phyloP scores from a whole-genome alignment of 2,329 filamentous ascomycete genomes.

The Aspergillus brasiliensis region DNA sequence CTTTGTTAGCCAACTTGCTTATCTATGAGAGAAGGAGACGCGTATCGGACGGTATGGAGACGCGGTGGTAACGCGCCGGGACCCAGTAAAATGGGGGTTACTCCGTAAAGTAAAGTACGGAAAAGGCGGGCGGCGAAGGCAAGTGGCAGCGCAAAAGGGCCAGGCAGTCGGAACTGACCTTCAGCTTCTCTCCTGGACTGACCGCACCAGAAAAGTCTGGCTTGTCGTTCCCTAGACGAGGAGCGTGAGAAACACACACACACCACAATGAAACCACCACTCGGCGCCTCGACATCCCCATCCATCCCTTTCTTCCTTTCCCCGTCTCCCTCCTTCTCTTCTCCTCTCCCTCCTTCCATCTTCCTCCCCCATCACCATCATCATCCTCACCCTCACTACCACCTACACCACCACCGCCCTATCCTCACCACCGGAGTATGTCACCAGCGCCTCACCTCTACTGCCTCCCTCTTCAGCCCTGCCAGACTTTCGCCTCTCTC shows the following conservation, averaged over 20 bases:
- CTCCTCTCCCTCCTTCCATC: conserved; percentile 19
- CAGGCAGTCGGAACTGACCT: conserved; percentile 1
- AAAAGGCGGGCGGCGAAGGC: neutral
- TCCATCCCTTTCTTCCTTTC: conserved; percentile 33
- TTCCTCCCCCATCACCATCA: conserved; percentile 14
- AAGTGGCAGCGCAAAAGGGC: neutral
- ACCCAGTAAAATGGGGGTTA: neutral
- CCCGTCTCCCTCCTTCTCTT: conserved; percentile 20
- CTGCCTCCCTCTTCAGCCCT: conserved; percentile 24
- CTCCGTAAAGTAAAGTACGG: neutral
- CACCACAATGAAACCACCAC: conserved; percentile 36
- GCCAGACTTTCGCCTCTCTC: conserved; percentile 35
- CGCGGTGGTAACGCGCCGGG: conserved; percentile 4
- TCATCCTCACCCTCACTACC: conserved; percentile 12
- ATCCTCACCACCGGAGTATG: conserved; percentile 31
- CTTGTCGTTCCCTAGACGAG: conserved; percentile 26
- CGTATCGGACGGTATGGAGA: conserved; percentile 13
- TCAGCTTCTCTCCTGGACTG: conserved; percentile 21
- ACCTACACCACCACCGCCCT: conserved; percentile 16
- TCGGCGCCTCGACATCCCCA: conserved; percentile 27
- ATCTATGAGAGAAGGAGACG: neutral
- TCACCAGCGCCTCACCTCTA: conserved; percentile 29
- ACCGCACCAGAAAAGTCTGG: conserved; percentile 26
- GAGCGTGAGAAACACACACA: conserved; percentile 25
- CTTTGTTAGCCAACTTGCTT: too few species aligned